These are phyloP conservation scores for Trametes gibbosa DNA, from an alignment of 768 basidiomycete genomes.

Conservation along the genomic window DNA sequence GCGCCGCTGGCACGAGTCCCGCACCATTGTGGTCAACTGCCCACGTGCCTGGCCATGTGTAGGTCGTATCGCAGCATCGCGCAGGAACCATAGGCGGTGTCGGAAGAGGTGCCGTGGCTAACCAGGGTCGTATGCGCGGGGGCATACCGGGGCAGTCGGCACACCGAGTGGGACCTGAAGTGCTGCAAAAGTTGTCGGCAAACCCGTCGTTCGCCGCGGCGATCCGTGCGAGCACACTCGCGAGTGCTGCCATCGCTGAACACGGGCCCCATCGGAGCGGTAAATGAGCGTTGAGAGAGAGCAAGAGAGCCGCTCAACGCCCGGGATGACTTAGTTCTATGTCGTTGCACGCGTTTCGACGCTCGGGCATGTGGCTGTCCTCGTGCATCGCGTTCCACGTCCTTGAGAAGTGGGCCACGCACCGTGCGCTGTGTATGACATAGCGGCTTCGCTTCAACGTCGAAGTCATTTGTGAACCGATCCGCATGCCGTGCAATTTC, in stretches of 20 bases:
- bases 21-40: background rate
- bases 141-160: background rate
- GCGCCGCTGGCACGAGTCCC: background rate
- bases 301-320: conserved; percentile 12
- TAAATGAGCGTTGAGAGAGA: conserved; percentile 9
- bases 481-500: conserved; percentile 3
- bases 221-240: conserved; percentile 14
- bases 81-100: conserved; percentile 3
- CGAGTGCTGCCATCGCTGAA: conserved; percentile 8
- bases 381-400: conserved; percentile 14
- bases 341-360: conserved; percentile 13
- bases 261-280: background rate
- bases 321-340: conserved; percentile 5
- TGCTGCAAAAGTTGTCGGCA: conserved; percentile 3
- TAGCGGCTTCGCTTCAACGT: conserved; percentile 9
- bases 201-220: conserved; percentile 10
- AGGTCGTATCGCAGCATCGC: conserved; percentile 6
- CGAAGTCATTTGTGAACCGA: conserved; percentile 7
- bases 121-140: background rate
- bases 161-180: background rate
- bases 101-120: background rate
- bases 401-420: conserved; percentile 16
- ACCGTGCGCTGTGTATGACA: conserved; percentile 9
- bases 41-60: conserved; percentile 12
- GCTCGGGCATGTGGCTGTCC: conserved; percentile 8